phyloP scores from a whole-genome alignment of 208 protist genomes.

The Acanthamoeba polyphaga region DNA sequence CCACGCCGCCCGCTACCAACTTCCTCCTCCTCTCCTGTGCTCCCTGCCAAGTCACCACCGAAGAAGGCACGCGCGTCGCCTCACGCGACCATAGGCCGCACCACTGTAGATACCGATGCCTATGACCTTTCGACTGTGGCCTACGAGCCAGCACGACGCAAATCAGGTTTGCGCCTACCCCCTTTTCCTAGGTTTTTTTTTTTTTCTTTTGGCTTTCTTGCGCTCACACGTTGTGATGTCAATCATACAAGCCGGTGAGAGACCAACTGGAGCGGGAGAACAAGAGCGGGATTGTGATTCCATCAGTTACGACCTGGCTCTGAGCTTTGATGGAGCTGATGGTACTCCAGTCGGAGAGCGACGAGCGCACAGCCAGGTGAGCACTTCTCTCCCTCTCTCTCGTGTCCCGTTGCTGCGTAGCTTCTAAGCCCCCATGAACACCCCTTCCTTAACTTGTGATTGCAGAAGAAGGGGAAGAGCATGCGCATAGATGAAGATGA shows the following conservation, averaged over 20 bases:
- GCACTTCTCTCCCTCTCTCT: background rate
- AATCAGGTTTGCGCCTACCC: background rate
- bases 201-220: too few species aligned
- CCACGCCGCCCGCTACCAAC: background rate
- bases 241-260: background rate
- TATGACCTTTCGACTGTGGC: conserved; percentile 47
- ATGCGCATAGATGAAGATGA: background rate
- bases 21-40: background rate
- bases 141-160: background rate
- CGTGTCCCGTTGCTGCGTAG: background rate
- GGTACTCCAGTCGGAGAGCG: background rate
- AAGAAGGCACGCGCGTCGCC: background rate
- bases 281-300: background rate
- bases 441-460: background rate
- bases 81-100: background rate
- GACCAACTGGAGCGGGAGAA: background rate
- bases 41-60: background rate
- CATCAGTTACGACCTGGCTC: background rate
- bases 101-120: background rate
- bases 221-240: background rate
- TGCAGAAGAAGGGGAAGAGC: background rate
- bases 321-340: background rate
- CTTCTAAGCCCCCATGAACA: background rate
- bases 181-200: too few species aligned
- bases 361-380: background rate